Conservation (phyloP, 2,329 filamentous ascomycete genomes). For the Metarhizium anisopliae region DNA sequence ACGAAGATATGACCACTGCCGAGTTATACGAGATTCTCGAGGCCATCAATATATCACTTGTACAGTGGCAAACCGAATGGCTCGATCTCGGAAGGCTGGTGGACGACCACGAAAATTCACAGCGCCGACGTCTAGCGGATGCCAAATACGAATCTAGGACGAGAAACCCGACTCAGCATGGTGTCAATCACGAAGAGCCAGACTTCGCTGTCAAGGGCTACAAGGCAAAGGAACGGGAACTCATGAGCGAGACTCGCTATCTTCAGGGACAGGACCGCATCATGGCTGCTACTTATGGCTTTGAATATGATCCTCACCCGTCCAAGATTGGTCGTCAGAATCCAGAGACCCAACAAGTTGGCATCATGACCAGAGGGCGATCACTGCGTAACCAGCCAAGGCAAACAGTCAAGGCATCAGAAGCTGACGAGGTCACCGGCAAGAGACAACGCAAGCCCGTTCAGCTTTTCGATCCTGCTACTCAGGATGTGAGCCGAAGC, state of each 20-base stretch:
- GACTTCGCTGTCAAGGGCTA: constrained; percentile 48
- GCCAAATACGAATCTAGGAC: constrained; percentile 36
- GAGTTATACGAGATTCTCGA: constrained; percentile 37
- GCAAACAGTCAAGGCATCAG: constrained; percentile 50
- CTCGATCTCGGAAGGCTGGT: constrained; percentile 38
- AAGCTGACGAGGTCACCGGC: constrained; percentile 40
- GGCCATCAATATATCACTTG: constrained; percentile 34
- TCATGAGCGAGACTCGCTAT: constrained; percentile 34
- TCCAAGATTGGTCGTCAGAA: constrained; percentile 52
- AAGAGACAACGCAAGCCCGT: constrained; percentile 47
- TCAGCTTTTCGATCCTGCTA: constrained; percentile 39
- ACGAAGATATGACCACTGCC: constrained; percentile 36
- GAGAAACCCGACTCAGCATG: constrained; percentile 28
- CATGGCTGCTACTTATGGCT: constrained; percentile 51
- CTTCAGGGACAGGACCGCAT: constrained; percentile 46
- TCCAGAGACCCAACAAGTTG: constrained; percentile 41
- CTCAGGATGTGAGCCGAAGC: constrained; percentile 41
- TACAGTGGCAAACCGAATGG: constrained; percentile 47
- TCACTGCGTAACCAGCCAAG: constrained; percentile 48
- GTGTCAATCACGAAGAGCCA: constrained; percentile 36
- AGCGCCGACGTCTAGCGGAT: constrained; percentile 40
- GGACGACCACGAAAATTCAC: constrained; percentile 49
- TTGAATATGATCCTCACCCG: constrained; percentile 50
- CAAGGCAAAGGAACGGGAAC: constrained; percentile 35
- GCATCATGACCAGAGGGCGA: constrained; percentile 41